These are phyloP conservation scores for Punica granatum DNA, from an alignment of 345 rosid genomes.

Conservation along the genomic window DNA sequence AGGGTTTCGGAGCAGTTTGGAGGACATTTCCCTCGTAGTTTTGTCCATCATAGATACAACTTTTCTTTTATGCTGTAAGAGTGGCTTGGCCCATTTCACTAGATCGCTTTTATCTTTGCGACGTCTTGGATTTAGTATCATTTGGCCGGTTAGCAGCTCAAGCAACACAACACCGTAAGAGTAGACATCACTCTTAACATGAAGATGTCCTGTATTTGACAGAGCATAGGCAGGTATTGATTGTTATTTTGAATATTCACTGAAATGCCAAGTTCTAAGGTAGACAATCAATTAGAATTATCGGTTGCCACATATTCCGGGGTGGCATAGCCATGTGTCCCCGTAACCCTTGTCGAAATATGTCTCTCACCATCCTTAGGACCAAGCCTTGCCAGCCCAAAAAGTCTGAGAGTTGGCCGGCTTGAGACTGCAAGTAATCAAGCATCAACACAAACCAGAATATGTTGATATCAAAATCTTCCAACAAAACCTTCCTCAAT, in stretches of 20 bases:
- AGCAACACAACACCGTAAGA: neutral
- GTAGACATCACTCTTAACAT: conserved; percentile 5
- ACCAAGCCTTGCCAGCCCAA: conserved; percentile 16
- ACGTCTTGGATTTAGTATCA: neutral
- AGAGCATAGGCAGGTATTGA: neutral
- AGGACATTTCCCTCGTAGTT: conserved; percentile 9
- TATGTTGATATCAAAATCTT: neutral
- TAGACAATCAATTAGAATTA: neutral
- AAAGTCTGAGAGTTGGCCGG: conserved; percentile 15
- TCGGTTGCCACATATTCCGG: conserved; percentile 16
- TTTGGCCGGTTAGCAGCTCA: conserved; percentile 9
- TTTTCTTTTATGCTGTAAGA: neutral
- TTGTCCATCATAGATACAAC: conserved; percentile 3
- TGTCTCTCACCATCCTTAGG: conserved; percentile 7
- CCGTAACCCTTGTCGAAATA: conserved; percentile 10
- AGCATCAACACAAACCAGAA: neutral
- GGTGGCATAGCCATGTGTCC: conserved; percentile 16
- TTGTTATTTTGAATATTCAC: neutral
- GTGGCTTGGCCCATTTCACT: conserved; percentile 2
- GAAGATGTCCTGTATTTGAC: neutral
- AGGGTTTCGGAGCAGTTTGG: neutral
- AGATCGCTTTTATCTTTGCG: neutral
- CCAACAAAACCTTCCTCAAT: too few species aligned
- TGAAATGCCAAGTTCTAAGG: neutral
- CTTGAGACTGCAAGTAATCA: neutral